These are phyloP conservation scores for Ashbya aceris DNA, from an alignment of 1,139 yeast genomes.

Conservation along the genomic window DNA sequence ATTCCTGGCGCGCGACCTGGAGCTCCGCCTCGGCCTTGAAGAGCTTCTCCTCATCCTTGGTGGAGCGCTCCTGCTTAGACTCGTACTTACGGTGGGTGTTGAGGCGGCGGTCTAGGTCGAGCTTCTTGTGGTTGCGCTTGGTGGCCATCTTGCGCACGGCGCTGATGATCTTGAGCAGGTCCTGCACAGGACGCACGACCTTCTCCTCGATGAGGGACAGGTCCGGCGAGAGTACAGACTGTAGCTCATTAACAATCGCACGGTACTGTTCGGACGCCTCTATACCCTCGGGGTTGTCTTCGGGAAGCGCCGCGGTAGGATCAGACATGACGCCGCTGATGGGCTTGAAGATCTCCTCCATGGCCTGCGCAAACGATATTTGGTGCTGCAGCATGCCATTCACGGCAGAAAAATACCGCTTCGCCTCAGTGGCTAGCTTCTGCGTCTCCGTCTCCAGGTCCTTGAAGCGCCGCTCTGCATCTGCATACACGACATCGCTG, in stretches of 20 bases:
- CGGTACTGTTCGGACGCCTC: conserved; percentile 89
- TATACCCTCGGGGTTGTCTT: conserved; percentile 94
- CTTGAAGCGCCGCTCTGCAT: conserved; percentile 92
- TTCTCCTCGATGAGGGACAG: conserved; percentile 84
- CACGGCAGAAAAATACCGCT: conserved; percentile 80
- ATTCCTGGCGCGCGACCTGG: conserved; percentile 89
- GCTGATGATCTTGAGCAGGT: conserved; percentile 70
- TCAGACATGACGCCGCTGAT: conserved; percentile 87
- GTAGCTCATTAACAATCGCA: conserved; percentile 76
- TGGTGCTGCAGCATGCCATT: conserved; percentile 91
- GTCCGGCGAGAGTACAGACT: conserved; percentile 82
- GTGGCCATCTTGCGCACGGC: conserved; percentile 85
- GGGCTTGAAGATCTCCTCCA: conserved; percentile 94
- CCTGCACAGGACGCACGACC: conserved; percentile 88
- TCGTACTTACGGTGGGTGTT: conserved; percentile 62
- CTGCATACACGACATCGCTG: conserved; percentile 79
- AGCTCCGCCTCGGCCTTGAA: conserved; percentile 84
- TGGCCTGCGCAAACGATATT: conserved; percentile 84
- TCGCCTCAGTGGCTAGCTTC: conserved; percentile 81
- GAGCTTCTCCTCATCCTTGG: conserved; percentile 85
- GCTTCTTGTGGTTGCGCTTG: conserved; percentile 90
- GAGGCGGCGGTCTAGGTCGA: conserved; percentile 84
- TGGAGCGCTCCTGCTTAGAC: conserved; percentile 69
- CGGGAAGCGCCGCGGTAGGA: conserved; percentile 75
- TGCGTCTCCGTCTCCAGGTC: conserved; percentile 86